A percentile compares a stretch with the other conserved stretches of the same genome.
Conservation (phyloP, 2,329 filamentous ascomycete genomes). For the Colletotrichum graminicola region DNA sequence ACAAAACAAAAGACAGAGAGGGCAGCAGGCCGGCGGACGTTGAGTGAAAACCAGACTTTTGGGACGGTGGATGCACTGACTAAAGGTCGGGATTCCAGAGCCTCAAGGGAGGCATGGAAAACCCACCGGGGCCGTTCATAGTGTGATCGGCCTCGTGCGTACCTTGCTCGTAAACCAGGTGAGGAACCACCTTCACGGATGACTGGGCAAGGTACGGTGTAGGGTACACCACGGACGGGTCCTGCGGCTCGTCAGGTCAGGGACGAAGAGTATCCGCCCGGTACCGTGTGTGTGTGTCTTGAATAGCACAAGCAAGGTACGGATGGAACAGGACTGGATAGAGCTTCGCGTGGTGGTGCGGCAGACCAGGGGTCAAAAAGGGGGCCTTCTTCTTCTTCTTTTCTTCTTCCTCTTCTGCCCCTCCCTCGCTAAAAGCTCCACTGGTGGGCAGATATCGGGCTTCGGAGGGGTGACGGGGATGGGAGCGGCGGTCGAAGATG, state of each 20-base stretch:
- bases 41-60: conserved; percentile 37
- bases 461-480: conserved; percentile 29
- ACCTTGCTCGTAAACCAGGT: conserved; percentile 6
- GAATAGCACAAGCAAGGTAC: conserved; percentile 10
- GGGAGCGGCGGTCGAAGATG: conserved; percentile 36
- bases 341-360: conserved; percentile 38
- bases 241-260: conserved; percentile 25
- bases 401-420: neutral
- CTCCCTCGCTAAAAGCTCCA: conserved; percentile 36
- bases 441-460: conserved; percentile 33
- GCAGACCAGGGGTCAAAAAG: conserved; percentile 36
- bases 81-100: conserved; percentile 40
- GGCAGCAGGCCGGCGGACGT: conserved; percentile 2
- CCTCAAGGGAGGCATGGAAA: conserved; percentile 41
- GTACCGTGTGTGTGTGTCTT: conserved; percentile 7
- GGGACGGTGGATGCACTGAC: conserved; percentile 41
- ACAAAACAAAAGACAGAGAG: neutral
- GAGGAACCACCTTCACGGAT: conserved; percentile 2
- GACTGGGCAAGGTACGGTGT: conserved; percentile 15
- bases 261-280: conserved; percentile 15
- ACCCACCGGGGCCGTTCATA: conserved; percentile 37
- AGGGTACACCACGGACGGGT: conserved; percentile 8
- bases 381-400: conserved; percentile 5
- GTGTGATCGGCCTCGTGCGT: conserved; percentile 26
- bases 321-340: conserved; percentile 8